phyloP scores from a whole-genome alignment of 306 rosid genomes.

The Datisca glomerata region DNA sequence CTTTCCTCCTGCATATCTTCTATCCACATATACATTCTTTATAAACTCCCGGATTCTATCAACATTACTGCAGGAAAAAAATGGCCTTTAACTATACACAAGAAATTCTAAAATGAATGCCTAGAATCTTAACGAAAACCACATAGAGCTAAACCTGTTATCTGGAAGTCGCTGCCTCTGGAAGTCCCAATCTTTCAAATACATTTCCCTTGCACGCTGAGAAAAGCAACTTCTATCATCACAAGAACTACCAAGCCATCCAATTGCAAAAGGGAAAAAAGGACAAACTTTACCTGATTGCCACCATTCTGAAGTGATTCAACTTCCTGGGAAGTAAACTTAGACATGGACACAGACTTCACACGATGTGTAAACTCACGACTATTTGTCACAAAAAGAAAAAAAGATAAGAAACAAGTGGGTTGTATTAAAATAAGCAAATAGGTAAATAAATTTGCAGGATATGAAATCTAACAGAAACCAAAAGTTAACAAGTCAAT shows the following conservation, averaged over 20 bases:
- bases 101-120: not conserved
- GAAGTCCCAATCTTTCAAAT: conserved; percentile 84
- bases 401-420: not conserved
- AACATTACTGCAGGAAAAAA: conserved; percentile 54
- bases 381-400: conserved; percentile 29
- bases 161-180: conserved; percentile 64
- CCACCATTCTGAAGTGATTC: conserved; percentile 88
- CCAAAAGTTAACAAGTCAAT: no score
- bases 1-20: conserved; percentile 56
- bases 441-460: no score
- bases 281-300: conserved; percentile 52
- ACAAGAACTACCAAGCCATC: conserved; percentile 9
- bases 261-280: conserved; percentile 6
- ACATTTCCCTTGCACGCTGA: conserved; percentile 83
- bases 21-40: conserved; percentile 60
- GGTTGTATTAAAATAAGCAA: no score
- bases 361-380: conserved; percentile 98
- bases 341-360: conserved; percentile 93
- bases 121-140: not conserved
- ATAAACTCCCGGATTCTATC: conserved; percentile 74
- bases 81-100: not conserved
- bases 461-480: no score
- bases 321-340: conserved; percentile 84
- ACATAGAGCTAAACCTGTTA: conserved; percentile 47
- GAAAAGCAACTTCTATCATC: conserved; percentile 18